phyloP scores from a whole-genome alignment of 139 green algal species.

The Prasinococcaceae sp. region DNA sequence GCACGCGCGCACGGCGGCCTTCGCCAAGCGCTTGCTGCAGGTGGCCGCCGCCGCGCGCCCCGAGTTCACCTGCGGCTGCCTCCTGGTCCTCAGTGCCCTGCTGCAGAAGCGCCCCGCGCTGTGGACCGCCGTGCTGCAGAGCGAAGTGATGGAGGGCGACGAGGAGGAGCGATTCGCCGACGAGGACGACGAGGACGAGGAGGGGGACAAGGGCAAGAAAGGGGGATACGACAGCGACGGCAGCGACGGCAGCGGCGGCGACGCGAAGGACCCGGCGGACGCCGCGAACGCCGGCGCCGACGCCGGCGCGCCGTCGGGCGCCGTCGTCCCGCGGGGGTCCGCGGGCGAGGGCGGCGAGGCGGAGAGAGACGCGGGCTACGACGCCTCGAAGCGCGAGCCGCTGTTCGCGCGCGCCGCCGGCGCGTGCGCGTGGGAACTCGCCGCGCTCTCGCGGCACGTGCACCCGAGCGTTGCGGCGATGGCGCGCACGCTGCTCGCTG shows the following conservation, averaged over 20 bases:
- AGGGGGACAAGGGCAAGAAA: constrained; percentile 3
- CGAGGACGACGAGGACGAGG: constrained; percentile 11
- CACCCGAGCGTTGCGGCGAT: constrained; percentile 80
- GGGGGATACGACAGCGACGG: neutral
- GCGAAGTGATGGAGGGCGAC: neutral
- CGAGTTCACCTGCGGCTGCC: constrained; percentile 53
- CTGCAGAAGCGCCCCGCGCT: constrained; percentile 4
- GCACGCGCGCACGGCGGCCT: constrained; percentile 49
- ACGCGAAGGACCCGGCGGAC: too few relatives aligned
- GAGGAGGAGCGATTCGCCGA: constrained; percentile 13
- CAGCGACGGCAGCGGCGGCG: neutral
- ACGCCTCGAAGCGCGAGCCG: constrained; percentile 71
- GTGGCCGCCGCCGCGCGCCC: constrained; percentile 35
- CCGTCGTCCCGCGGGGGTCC: too few relatives aligned
- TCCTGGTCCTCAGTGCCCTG: constrained; percentile 41
- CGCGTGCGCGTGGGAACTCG: constrained; percentile 80
- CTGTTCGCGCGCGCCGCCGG: constrained; percentile 50
- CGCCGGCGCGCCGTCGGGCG: too few relatives aligned
- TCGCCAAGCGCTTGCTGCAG: constrained; percentile 86
- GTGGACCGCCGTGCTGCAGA: neutral
- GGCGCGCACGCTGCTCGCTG: constrained; percentile 62
- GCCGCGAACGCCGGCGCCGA: too few relatives aligned
- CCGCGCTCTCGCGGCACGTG: constrained; percentile 49
- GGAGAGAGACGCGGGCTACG: constrained; percentile 60
- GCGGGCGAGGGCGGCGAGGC: too few relatives aligned